Percentiles rank a stretch among this genome's conserved stretches.
Evolutionary conservation across 352 stramenopile genomes (phyloP).

Genomic region (Phytophthora kernoviae): DNA sequence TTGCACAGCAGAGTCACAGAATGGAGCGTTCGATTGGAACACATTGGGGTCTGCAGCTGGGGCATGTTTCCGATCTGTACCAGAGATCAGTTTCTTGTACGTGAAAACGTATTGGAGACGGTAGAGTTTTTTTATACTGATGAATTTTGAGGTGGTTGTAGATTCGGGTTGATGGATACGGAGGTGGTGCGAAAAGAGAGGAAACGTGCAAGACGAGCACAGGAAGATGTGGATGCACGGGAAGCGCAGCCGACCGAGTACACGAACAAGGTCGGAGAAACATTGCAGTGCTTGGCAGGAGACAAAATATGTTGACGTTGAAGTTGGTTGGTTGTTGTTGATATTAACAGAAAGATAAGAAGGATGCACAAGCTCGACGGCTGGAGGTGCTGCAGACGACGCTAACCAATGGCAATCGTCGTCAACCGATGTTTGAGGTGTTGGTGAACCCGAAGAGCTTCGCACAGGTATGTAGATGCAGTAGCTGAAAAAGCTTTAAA

Average conservation of each 20-base stretch:
- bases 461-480: constrained; percentile 51
- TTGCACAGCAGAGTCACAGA: constrained; percentile 42
- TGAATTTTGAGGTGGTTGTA: constrained; percentile 19
- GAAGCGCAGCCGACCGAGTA: constrained; percentile 74
- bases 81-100: constrained; percentile 75
- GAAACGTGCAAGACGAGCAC: constrained; percentile 45
- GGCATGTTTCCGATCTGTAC: constrained; percentile 74
- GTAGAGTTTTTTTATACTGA: constrained; percentile 11
- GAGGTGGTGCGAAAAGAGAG: constrained; percentile 76
- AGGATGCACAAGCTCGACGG: constrained; percentile 77
- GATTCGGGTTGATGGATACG: constrained; percentile 76
- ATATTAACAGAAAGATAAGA: constrained; percentile 63
- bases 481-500: not conserved
- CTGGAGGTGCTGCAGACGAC: constrained; percentile 72
- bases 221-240: constrained; percentile 56
- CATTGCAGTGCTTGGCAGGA: not conserved
- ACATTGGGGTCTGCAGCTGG: constrained; percentile 59
- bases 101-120: constrained; percentile 7
- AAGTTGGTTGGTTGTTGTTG: constrained; percentile 7
- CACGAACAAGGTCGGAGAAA: constrained; percentile 65
- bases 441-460: constrained; percentile 78
- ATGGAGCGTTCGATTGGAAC: constrained; percentile 65
- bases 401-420: constrained; percentile 38
- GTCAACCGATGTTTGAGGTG: constrained; percentile 70
- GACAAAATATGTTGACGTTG: not conserved